A percentile compares a stretch with the other conserved stretches of the same genome.
Conservation (phyloP, 805 yeast genomes). For the Saccharomycopsis fodiens region DNA sequence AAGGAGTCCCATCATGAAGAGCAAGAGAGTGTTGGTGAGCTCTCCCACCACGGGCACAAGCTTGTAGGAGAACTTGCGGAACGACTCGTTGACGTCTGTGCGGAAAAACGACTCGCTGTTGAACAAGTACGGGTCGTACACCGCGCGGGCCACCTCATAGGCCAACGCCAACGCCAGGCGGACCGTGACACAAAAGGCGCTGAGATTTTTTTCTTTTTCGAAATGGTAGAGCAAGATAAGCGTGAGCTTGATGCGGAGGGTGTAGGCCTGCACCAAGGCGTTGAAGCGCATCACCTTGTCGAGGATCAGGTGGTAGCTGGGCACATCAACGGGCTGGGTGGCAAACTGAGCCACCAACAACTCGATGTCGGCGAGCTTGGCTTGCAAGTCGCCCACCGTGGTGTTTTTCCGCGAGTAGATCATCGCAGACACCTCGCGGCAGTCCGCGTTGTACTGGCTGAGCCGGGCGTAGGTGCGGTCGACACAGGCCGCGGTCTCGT, state of each 20-base stretch:
- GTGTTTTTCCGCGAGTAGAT: neutral
- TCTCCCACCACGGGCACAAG: neutral
- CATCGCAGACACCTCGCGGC: neutral
- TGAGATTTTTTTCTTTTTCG: conserved; percentile 1
- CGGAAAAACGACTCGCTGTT: conserved; percentile 6
- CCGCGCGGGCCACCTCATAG: neutral
- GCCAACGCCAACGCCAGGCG: neutral
- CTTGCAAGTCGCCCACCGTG: neutral
- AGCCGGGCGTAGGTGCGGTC: neutral
- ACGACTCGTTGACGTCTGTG: neutral
- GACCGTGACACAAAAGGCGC: conserved; percentile 2
- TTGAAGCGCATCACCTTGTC: conserved; percentile 5
- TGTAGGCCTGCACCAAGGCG: neutral
- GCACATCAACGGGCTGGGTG: neutral
- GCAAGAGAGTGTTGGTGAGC: neutral
- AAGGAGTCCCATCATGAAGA: conserved; percentile 3
- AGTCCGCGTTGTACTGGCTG: neutral
- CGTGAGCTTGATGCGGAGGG: conserved; percentile 1
- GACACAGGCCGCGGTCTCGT: neutral
- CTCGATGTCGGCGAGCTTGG: neutral
- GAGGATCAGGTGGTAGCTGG: neutral
- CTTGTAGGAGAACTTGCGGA: conserved; percentile 8
- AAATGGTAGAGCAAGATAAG: conserved; percentile 2
- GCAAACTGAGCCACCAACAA: neutral
- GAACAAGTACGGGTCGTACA: neutral